Evolutionary conservation across 1,139 yeast genomes (phyloP).

Genomic region (Suhomyces wounanorum): DNA sequence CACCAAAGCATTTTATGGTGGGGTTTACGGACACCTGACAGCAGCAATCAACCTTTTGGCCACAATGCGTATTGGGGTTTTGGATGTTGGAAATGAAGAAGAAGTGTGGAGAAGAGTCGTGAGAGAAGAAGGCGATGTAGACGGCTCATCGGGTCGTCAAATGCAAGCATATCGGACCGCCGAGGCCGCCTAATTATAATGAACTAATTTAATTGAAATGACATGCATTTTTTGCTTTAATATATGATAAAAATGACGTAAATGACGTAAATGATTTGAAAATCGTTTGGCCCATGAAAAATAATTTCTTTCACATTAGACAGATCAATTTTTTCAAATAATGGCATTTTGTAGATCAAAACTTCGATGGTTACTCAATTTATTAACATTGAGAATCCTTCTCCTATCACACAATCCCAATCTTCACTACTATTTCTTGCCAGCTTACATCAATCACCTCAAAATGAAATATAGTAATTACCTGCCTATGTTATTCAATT

Average conservation of each 20-base stretch:
- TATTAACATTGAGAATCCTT: too few species aligned
- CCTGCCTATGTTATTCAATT: too few species aligned
- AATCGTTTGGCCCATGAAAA: too few species aligned
- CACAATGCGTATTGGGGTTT: constrained; percentile 72
- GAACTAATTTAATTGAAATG: not conserved
- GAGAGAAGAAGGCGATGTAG: constrained; percentile 43
- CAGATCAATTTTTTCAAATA: too few species aligned
- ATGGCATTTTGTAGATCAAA: too few species aligned
- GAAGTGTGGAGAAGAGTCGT: constrained; percentile 73
- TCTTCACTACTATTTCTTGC: too few species aligned
- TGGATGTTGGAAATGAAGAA: constrained; percentile 80
- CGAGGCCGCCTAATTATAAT: constrained; percentile 42
- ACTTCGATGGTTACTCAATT: too few species aligned
- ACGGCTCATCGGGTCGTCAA: constrained; percentile 25
- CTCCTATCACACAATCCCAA: too few species aligned
- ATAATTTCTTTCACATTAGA: too few species aligned
- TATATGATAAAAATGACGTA: not conserved
- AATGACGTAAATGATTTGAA: too few species aligned
- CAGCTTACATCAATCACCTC: too few species aligned
- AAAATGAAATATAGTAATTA: too few species aligned
- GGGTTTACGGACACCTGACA: constrained; percentile 72
- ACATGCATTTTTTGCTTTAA: not conserved
- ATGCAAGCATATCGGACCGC: constrained; percentile 39
- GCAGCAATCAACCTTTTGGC: constrained; percentile 73
- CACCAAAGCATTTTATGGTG: constrained; percentile 71